Evolutionary conservation across 2,329 filamentous ascomycete genomes (phyloP), one percentile per base, ranked within the genome.

Genomic region (Aureobasidium lini): DNA sequence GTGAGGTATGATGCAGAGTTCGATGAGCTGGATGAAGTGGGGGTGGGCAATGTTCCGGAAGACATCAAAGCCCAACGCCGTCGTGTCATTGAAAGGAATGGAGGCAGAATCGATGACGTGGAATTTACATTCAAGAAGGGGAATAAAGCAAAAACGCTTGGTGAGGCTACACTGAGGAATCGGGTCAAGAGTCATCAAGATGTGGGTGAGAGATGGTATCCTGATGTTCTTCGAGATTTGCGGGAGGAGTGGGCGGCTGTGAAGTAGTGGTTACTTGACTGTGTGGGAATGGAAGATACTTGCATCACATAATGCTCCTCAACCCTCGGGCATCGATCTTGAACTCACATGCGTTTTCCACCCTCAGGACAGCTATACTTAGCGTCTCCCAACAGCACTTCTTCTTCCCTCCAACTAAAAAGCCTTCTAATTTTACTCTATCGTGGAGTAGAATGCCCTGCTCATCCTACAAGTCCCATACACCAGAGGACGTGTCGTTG

Each of bases 171-270:
- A 61, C 75, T 95, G 70, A 81, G 89, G 75, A 95, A 95, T 73
- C 77, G 90, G 13, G 81, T 95, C 66, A 94, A 92, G 80, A 91
- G 87, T 65, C 90, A 95, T 75, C 88, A 87, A 3, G 90, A 95
- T 71, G 90, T 95, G 1, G 89, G 88, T 1, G 88, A 92, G 77
- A 78, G 85, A 66, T 95, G 89, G 76, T 79, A 78, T 69, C 76
- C 77, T 23, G 70, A 76, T 18, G 64, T 78, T 50, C 68, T 79
- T 53, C 66, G 67, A 50, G 68, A 75, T 66, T 72, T 79, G 57
- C 71, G 75, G 16, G 67, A 69, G 34, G 71, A 77, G 23, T 46
- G 42, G 61, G 31, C 18, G 2, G 9, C 13, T 2, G 29, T 10
- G 6, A 44, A 34, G 28, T 44, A 39, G 6, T 23, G 23, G 4